Evolutionary conservation across 495 filamentous ascomycete genomes (phyloP).

Genomic region (Aspergillus ostianus): DNA sequence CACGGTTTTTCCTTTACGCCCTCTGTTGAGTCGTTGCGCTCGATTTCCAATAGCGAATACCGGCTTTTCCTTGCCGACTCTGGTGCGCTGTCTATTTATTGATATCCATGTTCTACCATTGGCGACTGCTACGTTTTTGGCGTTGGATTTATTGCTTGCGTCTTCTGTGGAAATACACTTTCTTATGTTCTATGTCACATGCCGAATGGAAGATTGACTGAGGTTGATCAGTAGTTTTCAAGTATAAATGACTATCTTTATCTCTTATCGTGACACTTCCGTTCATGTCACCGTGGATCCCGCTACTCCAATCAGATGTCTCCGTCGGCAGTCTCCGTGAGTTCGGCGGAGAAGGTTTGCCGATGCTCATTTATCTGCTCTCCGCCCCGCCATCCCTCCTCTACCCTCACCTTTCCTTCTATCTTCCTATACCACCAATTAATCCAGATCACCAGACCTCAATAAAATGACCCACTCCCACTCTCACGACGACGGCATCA

Average conservation of each 20-base stretch:
- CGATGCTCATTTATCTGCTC: background rate
- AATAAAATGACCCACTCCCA: conserved; percentile 50
- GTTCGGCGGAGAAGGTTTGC: conserved; percentile 4
- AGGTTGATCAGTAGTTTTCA: no score
- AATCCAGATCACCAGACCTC: conserved; percentile 2
- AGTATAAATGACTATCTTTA: background rate
- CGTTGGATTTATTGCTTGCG: conserved; percentile 22
- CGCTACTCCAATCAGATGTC: background rate
- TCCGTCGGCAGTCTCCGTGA: conserved; percentile 5
- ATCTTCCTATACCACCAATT: background rate
- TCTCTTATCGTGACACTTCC: conserved; percentile 8
- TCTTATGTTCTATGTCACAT: background rate
- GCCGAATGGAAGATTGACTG: background rate
- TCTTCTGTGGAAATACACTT: background rate
- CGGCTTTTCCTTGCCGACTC: conserved; percentile 19
- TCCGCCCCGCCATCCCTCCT: background rate
- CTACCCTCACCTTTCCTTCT: no score
- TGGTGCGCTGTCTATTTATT: conserved; percentile 25
- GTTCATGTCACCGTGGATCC: conserved; percentile 7
- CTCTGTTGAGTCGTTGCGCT: conserved; percentile 17
- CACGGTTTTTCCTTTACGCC: conserved; percentile 9
- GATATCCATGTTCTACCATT: conserved; percentile 41
- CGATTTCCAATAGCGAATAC: conserved; percentile 21
- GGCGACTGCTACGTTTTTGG: conserved; percentile 37
- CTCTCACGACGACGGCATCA: conserved; percentile 50